Base-by-base conservation (phyloP, 257 asterid species). In the Fraxinus anomala region DNA sequence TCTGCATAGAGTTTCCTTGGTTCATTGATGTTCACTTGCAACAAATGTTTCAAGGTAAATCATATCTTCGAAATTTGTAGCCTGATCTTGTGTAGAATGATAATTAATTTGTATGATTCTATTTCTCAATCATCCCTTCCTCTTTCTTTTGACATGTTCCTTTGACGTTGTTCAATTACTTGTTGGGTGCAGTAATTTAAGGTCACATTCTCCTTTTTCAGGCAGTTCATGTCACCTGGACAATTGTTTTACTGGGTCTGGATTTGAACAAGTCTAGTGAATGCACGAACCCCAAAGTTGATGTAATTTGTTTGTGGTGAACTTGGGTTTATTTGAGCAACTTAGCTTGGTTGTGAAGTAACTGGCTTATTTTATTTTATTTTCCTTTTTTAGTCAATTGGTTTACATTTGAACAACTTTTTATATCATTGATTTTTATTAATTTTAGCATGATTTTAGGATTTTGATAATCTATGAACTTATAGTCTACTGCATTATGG, bases 181-280 rank as follows among this genome's bases (percentile, higher is more conserved):
- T 19, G 11, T 40, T 16, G 11, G 28, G 11, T 59, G 24, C 26
- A 23, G 28, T 21, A 63, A 10, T 63, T 63, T n/a, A 17, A 75
- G 17, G 13, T 6, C 51, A 63, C 69, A 3, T 69, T 5, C 39
- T 61, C 73, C 54, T 68, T 21, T 69, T 66, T 31, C 34, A 42
- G 28, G 36, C 81, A 79, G 73, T 75, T 67, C 44, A 17, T 47
- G 72, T 30, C 54, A 49, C n/a, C 12, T 8, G 30, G 14, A 12
- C 68, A 2, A 61, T 10, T n/a, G 16, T 21, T 23, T 8, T 63
- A 63, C 69, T 8, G 21, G 69, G 24, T 23, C 69, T 8, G 21
- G 36, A 24, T 23, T 26, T 37, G 26, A n/a, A 31, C 36, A 12
- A 47, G 26, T 72, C 42, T 23, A 7, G 21, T 6, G n/a, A 36